Conservation (phyloP, 129 eudicot genomes). For the Arctium minus region DNA sequence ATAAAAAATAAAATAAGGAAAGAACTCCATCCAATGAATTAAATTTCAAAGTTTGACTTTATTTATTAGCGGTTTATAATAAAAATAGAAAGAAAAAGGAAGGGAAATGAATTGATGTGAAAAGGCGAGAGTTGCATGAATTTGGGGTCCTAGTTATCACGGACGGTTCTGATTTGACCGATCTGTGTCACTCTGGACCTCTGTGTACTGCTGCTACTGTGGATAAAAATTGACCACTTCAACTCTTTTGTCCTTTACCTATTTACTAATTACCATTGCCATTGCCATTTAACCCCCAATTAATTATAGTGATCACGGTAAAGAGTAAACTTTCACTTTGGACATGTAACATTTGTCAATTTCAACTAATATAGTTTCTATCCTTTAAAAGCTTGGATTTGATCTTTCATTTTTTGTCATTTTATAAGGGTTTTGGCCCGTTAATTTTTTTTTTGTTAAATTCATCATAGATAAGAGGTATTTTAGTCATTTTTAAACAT, state of each 20-base stretch:
- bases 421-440: too few species aligned
- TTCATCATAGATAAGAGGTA: too few species aligned
- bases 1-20: too few species aligned
- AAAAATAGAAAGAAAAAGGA: background rate
- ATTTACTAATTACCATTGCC: background rate
- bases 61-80: background rate
- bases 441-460: too few species aligned
- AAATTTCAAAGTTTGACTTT: background rate
- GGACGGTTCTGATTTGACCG: conserved; percentile 22
- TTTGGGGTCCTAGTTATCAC: conserved; percentile 20
- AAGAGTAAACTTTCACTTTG: too few species aligned
- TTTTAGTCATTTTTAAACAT: too few species aligned
- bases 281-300: background rate
- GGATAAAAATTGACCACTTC: background rate
- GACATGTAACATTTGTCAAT: too few species aligned
- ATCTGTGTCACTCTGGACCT: background rate
- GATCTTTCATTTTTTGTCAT: too few species aligned
- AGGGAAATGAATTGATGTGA: conserved; percentile 9
- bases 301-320: too few species aligned
- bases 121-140: conserved; percentile 19
- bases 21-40: background rate
- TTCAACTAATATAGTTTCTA: too few species aligned
- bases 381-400: too few species aligned
- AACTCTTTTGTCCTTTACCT: conserved; percentile 23
- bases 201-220: background rate